Evolutionary conservation across 2,329 filamentous ascomycete species (phyloP).

Genomic region (Ilyonectria robusta): DNA sequence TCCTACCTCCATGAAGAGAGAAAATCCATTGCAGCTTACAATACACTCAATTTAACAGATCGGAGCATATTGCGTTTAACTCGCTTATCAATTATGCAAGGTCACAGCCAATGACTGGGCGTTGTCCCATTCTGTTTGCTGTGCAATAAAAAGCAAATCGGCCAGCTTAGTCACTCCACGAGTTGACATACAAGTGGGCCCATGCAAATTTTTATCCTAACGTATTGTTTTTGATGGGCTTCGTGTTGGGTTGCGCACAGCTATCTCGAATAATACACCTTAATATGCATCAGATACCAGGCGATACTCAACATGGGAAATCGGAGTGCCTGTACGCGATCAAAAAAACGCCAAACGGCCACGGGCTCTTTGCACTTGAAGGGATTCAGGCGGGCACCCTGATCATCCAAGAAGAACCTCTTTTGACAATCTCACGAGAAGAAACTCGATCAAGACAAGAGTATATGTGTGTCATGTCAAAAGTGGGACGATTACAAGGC

Average conservation of each 20-base stretch:
- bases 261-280: not conserved
- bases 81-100: too few species aligned
- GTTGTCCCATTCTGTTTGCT: too few species aligned
- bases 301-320: slow-evolving; percentile 1
- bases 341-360: slow-evolving; percentile 15
- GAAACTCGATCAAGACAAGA: slow-evolving; percentile 20
- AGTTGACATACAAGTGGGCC: not conserved
- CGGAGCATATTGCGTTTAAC: too few species aligned
- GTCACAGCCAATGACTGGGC: too few species aligned
- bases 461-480: slow-evolving; percentile 19
- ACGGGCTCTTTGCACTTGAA: slow-evolving; percentile 20
- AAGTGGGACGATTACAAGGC: slow-evolving; percentile 12
- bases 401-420: slow-evolving; percentile 25
- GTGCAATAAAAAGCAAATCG: not conserved
- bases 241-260: not conserved
- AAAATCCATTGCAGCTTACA: too few species aligned
- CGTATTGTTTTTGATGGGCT: not conserved
- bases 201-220: slow-evolving; percentile 11
- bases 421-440: slow-evolving; percentile 24
- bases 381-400: slow-evolving; percentile 26
- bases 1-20: too few species aligned
- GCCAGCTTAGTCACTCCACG: not conserved
- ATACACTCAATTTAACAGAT: too few species aligned
- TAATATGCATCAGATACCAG: not conserved
- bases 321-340: slow-evolving; percentile 16